These are phyloP conservation scores for Cronartium quercuum DNA, from an alignment of 1,284 basidiomycete genomes.

Conservation along the genomic window DNA sequence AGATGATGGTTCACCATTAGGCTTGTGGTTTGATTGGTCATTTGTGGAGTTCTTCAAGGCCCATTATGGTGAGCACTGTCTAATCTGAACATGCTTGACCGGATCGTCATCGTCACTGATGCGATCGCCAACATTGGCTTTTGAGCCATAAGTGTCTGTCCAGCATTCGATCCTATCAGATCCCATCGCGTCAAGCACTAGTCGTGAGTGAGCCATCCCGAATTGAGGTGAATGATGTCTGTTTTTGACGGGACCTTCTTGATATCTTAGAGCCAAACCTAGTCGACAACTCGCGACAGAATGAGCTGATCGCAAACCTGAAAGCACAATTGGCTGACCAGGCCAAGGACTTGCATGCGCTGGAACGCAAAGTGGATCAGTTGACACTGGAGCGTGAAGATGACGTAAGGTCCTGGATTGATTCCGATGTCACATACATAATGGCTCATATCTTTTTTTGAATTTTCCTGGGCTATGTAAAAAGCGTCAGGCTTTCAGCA, in stretches of 20 bases:
- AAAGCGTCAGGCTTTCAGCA: neutral
- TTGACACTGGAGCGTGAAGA: conserved; percentile 48
- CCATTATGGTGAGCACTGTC: conserved; percentile 69
- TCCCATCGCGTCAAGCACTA: conserved; percentile 50
- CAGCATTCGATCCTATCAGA: conserved; percentile 55
- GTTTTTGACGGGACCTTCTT: neutral
- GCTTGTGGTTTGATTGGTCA: conserved; percentile 95
- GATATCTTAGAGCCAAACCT: conserved; percentile 45
- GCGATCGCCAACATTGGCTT: too few relatives aligned
- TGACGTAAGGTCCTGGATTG: conserved; percentile 39
- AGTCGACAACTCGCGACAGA: conserved; percentile 67
- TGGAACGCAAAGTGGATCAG: conserved; percentile 50
- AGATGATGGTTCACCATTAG: conserved; percentile 53
- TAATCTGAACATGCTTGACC: neutral
- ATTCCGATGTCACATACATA: neutral
- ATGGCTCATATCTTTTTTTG: neutral
- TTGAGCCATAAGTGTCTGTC: conserved; percentile 52
- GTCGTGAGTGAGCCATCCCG: conserved; percentile 12
- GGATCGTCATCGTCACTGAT: conserved; percentile 12
- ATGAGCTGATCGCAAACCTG: conserved; percentile 70
- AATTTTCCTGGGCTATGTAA: neutral
- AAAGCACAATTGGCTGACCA: conserved; percentile 73
- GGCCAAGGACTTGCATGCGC: conserved; percentile 64
- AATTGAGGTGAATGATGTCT: neutral
- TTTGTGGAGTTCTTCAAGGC: conserved; percentile 99